Base-by-base conservation (phyloP, 352 stramenopile genomes). In the Nothophytophthora sp. region DNA sequence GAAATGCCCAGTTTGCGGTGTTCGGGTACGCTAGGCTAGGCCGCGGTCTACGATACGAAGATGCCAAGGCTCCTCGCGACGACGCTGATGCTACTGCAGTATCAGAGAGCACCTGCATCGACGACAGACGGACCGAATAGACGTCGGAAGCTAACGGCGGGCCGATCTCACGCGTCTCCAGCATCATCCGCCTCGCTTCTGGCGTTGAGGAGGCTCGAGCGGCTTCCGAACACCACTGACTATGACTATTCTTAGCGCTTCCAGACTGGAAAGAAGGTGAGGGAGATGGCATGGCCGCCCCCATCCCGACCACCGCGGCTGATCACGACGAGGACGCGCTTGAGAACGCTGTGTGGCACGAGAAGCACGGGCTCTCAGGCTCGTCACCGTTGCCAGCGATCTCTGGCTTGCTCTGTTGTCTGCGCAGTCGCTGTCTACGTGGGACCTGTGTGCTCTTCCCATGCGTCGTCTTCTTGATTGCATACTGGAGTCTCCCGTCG, bases 261-360 rank as follows among this genome's bases (percentile, higher is more conserved):
- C n/a, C n/a, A n/a, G n/a, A n/a, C n/a, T 20, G 10, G 3, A 41
- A 37, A 13, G n/a, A 29, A 42, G 12, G 16, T 23, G 41, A 52
- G 15, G 23, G 37, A 25, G 40, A 65, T 62, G 55, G 41, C 10
- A 70, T 70, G 60, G 28, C 23, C 40, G 11, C 40, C 24, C 45
- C 55, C 30, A 55, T 49, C 41, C 38, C 41, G 34, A 34, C 40
- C 39, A 22, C 36, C 39, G 45, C 54, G 42, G 49, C 22, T 1
- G 55, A 52, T 38, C 19, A 44, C 1, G 32, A 57, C 19, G 41
- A 49, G 4, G 30, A 54, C 4, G 57, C 55, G 9, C 55, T 81
- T 34, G 76, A 86, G 40, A 86, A 75, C 35, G 74, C 76, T 4
- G 75, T 84, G 15, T 90, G 81, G 60, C 61, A 84, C 39, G 79